Evolutionary conservation across 2,329 filamentous ascomycete species (phyloP).

Genomic region (Sporothrix protearum): DNA sequence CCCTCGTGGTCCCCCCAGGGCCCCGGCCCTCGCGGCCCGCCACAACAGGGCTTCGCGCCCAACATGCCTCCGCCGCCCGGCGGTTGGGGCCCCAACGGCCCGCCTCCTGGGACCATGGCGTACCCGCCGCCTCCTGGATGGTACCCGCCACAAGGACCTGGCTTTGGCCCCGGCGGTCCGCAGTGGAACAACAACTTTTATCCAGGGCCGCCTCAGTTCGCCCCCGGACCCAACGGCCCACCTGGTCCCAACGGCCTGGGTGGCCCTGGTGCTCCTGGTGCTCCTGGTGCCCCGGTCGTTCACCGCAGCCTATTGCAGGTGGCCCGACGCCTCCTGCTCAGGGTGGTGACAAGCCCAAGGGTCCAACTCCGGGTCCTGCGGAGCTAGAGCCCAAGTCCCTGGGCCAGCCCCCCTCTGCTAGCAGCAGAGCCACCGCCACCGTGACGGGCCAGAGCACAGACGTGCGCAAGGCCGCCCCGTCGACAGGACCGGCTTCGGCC

Average conservation of each 20-base stretch:
- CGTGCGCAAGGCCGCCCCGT: not conserved
- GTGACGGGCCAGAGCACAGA: constrained; percentile 39
- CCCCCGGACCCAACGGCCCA: constrained; percentile 30
- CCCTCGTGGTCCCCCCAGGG: constrained; percentile 30
- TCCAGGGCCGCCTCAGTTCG: constrained; percentile 43
- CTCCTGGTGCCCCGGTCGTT: constrained; percentile 27
- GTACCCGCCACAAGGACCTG: constrained; percentile 68
- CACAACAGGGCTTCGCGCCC: constrained; percentile 32
- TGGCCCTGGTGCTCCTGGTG: constrained; percentile 30
- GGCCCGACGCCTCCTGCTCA: constrained; percentile 53
- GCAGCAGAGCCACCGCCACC: constrained; percentile 40
- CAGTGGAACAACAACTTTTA: constrained; percentile 58
- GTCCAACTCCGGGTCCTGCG: constrained; percentile 42
- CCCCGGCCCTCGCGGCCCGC: constrained; percentile 26
- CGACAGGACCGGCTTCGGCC: constrained; percentile 26
- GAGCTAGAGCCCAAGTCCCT: constrained; percentile 53
- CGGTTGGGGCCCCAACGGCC: constrained; percentile 35
- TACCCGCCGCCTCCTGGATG: constrained; percentile 75
- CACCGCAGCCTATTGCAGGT: constrained; percentile 35
- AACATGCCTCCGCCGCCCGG: constrained; percentile 34
- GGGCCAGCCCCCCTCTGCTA: constrained; percentile 41
- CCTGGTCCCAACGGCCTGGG: constrained; percentile 29
- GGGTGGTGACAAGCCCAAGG: constrained; percentile 46
- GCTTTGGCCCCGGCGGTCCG: constrained; percentile 63
- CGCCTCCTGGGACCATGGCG: constrained; percentile 49